Base-by-base conservation (phyloP, 768 basidiomycete genomes). In the Gelatoporia subvermispora region DNA sequence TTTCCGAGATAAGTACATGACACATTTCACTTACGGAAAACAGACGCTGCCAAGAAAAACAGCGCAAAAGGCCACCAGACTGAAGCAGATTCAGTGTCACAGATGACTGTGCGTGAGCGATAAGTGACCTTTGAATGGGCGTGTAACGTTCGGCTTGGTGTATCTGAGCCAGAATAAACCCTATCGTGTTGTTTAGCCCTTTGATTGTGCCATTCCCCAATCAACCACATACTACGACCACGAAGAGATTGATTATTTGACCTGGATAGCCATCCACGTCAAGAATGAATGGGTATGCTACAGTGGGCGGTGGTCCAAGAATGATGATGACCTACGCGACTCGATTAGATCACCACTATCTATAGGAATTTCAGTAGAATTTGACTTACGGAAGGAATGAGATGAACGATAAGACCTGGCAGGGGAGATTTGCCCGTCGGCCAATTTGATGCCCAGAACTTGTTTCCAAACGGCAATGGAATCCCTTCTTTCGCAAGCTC, bases 381-480 rank as follows among this genome's bases (percentile, higher is more conserved):
- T 16, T 31, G 18, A 57, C 71, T 46, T 43, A 72, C 76, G 1
- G 79, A 77, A 16, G 77, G 72, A 35, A 79, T 77, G 28, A 81
- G 57, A 45, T 81, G 76, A 4, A 82, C 66, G 37, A 80, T 71
- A 4, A 82, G 67, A 0, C 78, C 80, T 0, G 79, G 77, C 20
- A 81, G 56, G 0, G 80, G 80, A 0, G 79, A 74, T 51, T 74
- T 75, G 4, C 78, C 76, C 2, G 75, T 77, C 0, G 78, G 78
- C 79, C 78, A 79, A 55, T 80, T 82, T 0, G 77, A 78, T 1
- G 81, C 80, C 79, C 78, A 81, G 53, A 82, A 77, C 24, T 61
- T 70, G 52, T 77, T 81, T 2, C 77, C 77, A 45, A 79, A 79
- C 0, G 79, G 79, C 0, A 82, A 68, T 16, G 79, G 79, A 11